Evolutionary conservation across 2,329 filamentous ascomycete genomes (phyloP).

Genomic region (Decorospora gaudefroyi): DNA sequence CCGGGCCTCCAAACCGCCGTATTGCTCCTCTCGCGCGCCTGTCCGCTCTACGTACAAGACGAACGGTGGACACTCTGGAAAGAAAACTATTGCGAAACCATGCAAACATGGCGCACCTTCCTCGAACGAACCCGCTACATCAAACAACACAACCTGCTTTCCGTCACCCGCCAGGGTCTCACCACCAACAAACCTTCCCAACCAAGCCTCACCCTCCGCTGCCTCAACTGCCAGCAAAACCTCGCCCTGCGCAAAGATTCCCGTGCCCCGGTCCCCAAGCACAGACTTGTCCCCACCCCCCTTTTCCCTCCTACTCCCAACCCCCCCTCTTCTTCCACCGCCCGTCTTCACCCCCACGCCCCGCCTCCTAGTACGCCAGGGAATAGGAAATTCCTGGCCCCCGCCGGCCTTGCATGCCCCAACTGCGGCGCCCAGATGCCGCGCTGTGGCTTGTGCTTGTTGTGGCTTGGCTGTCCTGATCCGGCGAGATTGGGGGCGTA

Average conservation of each 20-base stretch:
- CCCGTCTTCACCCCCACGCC: constrained; percentile 12
- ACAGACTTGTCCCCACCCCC: background rate
- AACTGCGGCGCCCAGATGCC: constrained; percentile 67
- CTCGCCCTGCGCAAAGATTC: constrained; percentile 52
- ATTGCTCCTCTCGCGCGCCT: constrained; percentile 72
- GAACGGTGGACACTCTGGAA: constrained; percentile 76
- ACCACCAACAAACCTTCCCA: constrained; percentile 65
- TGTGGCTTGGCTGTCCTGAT: constrained; percentile 65
- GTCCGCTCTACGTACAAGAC: constrained; percentile 77
- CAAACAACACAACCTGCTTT: constrained; percentile 72
- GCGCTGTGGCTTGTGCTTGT: constrained; percentile 64
- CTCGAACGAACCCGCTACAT: constrained; percentile 77
- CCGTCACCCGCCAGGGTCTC: constrained; percentile 64
- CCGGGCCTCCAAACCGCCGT: constrained; percentile 76
- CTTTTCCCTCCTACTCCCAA: background rate
- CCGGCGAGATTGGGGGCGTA: constrained; percentile 51
- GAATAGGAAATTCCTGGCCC: constrained; percentile 32
- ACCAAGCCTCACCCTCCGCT: constrained; percentile 74
- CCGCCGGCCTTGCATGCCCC: constrained; percentile 60
- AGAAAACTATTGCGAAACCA: constrained; percentile 71
- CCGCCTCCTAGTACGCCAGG: constrained; percentile 3
- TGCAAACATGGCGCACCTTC: constrained; percentile 73
- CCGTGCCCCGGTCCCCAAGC: background rate
- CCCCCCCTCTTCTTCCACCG: constrained; percentile 10
- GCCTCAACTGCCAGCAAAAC: constrained; percentile 70